A percentile compares a stretch with the other conserved stretches of the same genome.
phyloP scores from a whole-genome alignment of 176 grass and related monocot genomes.

The Zizania latifolia region DNA sequence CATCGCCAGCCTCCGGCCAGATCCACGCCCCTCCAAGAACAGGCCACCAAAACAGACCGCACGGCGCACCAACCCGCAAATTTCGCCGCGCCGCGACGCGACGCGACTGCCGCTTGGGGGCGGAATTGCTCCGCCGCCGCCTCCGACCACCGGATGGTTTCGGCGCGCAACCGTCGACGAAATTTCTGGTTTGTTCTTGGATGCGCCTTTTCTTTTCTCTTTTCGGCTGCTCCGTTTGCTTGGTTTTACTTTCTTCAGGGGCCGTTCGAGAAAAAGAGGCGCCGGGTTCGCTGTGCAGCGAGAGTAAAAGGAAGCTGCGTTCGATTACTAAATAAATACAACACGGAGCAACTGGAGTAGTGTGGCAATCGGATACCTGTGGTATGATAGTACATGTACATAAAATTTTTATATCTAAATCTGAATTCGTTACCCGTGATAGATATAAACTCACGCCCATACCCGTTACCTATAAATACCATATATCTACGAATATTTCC shows the following conservation, averaged over 20 bases:
- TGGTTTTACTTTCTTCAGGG: slow-evolving; percentile 31
- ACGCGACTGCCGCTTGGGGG: background rate
- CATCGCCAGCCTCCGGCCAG: slow-evolving; percentile 33
- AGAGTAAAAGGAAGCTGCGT: slow-evolving; percentile 35
- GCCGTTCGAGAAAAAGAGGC: too few species aligned
- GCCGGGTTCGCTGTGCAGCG: slow-evolving; percentile 50
- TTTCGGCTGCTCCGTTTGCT: background rate
- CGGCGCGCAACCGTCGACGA: slow-evolving; percentile 9
- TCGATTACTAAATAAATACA: slow-evolving; percentile 46
- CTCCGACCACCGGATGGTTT: background rate
- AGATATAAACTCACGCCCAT: too few species aligned
- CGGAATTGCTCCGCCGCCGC: background rate
- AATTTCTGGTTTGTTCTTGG: slow-evolving; percentile 17
- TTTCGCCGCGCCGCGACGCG: background rate
- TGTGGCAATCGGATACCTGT: too few species aligned
- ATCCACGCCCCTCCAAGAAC: slow-evolving; percentile 34
- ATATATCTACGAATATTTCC: too few species aligned
- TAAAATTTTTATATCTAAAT: too few species aligned
- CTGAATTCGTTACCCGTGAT: too few species aligned
- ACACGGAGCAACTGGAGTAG: too few species aligned
- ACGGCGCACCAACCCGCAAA: background rate
- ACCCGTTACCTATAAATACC: too few species aligned
- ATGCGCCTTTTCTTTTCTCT: slow-evolving; percentile 11
- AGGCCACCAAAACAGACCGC: slow-evolving; percentile 3
- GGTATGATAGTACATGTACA: too few species aligned